phyloP scores from a whole-genome alignment of 176 grass and related monocot species.

The Guadua angustifolia region DNA sequence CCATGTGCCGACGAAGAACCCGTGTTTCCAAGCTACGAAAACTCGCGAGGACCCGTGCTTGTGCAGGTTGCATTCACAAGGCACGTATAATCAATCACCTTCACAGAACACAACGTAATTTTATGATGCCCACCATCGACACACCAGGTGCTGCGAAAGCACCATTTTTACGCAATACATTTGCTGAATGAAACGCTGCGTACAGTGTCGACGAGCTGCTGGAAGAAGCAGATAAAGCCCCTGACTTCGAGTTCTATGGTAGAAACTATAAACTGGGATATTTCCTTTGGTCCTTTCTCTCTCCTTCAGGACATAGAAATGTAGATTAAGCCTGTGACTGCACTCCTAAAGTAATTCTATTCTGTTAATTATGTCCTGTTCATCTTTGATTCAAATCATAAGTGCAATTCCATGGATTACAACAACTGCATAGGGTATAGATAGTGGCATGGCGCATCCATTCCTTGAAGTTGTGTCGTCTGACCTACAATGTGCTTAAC shows the following conservation, averaged over 20 bases:
- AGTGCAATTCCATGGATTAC: neutral
- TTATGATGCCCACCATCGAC: neutral
- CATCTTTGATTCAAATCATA: neutral
- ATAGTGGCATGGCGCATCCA: neutral
- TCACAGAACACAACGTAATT: neutral
- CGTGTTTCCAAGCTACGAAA: constrained; percentile 45
- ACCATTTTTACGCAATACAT: neutral
- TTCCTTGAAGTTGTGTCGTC: neutral
- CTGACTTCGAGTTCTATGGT: neutral
- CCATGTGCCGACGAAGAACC: constrained; percentile 25
- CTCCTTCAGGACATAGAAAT: neutral
- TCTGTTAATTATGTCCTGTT: neutral
- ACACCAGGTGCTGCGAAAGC: neutral
- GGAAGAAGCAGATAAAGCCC: neutral
- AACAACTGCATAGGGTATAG: neutral
- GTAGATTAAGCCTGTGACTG: too few species aligned
- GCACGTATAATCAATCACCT: neutral
- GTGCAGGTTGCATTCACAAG: constrained; percentile 22
- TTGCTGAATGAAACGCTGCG: neutral
- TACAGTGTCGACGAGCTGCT: neutral
- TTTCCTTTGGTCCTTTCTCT: neutral
- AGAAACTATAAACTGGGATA: neutral
- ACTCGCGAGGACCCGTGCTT: neutral
- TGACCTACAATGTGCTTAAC: neutral
- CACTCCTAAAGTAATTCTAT: too few species aligned